These are phyloP conservation scores for Fusarium solani-melongenae DNA, from an alignment of 2,329 filamentous ascomycete species.

Conservation along the genomic window DNA sequence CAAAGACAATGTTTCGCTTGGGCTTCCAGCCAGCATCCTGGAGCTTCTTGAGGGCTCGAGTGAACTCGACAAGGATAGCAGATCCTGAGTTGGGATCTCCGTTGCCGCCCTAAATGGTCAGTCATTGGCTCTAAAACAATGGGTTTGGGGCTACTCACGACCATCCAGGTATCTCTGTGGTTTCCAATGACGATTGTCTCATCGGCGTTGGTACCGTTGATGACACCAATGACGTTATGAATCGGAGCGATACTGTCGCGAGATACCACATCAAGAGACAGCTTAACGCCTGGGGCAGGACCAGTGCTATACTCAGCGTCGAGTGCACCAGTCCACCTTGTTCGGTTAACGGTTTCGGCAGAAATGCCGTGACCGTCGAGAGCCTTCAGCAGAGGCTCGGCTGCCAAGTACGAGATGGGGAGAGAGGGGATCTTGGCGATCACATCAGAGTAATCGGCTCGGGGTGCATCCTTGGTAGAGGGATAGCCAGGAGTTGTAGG, in stretches of 20 bases:
- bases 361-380: conserved; percentile 81
- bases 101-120: conserved; percentile 71
- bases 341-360: conserved; percentile 71
- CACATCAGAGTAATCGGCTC: conserved; percentile 69
- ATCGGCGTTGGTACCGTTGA: conserved; percentile 80
- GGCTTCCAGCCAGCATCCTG: conserved; percentile 83
- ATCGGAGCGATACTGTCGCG: conserved; percentile 76
- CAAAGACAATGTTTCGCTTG: conserved; percentile 77
- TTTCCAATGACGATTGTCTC: conserved; percentile 82
- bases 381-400: conserved; percentile 79
- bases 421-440: conserved; percentile 83
- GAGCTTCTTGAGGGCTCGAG: conserved; percentile 77
- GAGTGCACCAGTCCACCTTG: conserved; percentile 66
- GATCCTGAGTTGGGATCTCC: conserved; percentile 86
- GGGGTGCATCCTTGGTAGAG: conserved; percentile 76
- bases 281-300: conserved; percentile 63
- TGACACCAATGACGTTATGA: conserved; percentile 83
- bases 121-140: background rate
- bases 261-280: conserved; percentile 76
- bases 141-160: conserved; percentile 22
- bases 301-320: conserved; percentile 57
- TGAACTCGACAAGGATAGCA: conserved; percentile 79
- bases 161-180: conserved; percentile 70
- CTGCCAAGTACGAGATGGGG: conserved; percentile 82
- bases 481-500: conserved; percentile 87